Evolutionary conservation across 768 basidiomycete species (phyloP), one percentile per base, ranked within the genome.

Genomic region (Crucibulum laeve): DNA sequence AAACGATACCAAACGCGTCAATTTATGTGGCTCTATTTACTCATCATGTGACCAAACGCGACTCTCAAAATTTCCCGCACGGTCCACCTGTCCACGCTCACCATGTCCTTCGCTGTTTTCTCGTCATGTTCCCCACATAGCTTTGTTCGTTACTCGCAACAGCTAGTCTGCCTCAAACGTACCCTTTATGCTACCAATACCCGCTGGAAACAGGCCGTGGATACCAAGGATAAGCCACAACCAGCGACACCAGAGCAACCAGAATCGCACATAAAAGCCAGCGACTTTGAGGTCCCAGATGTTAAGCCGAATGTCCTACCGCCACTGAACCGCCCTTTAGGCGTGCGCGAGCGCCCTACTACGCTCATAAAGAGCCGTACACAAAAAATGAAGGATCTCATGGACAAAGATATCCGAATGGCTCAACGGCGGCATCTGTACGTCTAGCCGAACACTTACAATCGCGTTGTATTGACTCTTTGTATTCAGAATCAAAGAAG

Each of bases 381-480:
- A 19, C 76, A 87, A 44, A 77, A 71, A 47, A 71, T 77, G 52
- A 80, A 81, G 44, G 84, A 89, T 36, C 61, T 87, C 37, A 60
- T 93, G 61, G 79, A 92, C 57, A 71, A 78, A 51, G 84, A 91
- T 32, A 75, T 74, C 21, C 74, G 82, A 32, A 69, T 87, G 51
- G 77, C 79, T 21, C 84, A 91, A 56, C 70, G 93, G 39, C 68
- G 74, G 48, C 84, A 86, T 59, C 47, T 79, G 75, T 78, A 51
- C 47, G 73, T 67, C 32, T 38, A 15, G 19, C n/a, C 14, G 2
- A 4, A 26, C 7, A 18, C 19, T 6, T 21, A 21, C 34, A 38
- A 13, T 18, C 26, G 25, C 11, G 15, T 28, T 18, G 30, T 38
- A 13, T 23, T 24, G 33, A 33, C 32, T 46, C 15, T 48, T 32